A percentile compares a stretch with the other conserved stretches of the same genome.
Evolutionary conservation across 345 rosid genomes (phyloP).

Genomic region (Pugionium cornutum): DNA sequence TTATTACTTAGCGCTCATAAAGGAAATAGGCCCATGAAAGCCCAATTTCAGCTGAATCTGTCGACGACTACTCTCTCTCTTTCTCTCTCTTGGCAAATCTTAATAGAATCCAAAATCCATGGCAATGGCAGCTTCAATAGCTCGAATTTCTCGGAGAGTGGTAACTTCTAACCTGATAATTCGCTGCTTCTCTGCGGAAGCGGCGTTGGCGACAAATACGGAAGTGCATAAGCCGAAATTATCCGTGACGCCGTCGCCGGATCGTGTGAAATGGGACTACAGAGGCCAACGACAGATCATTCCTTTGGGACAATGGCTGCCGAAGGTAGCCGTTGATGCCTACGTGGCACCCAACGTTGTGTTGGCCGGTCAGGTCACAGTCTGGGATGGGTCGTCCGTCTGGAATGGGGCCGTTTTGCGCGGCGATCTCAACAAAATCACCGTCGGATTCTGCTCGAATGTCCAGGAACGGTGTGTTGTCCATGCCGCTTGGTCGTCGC

Average conservation of each 20-base stretch:
- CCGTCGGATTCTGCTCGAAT: constrained; percentile 86
- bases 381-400: constrained; percentile 83
- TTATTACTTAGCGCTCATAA: background rate
- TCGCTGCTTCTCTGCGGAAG: constrained; percentile 43
- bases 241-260: constrained; percentile 62
- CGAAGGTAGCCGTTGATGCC: constrained; percentile 93
- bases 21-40: background rate
- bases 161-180: constrained; percentile 29
- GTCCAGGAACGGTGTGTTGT: constrained; percentile 92
- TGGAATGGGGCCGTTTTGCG: constrained; percentile 93
- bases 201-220: constrained; percentile 50
- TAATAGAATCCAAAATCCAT: constrained; percentile 17
- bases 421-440: constrained; percentile 96
- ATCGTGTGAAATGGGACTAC: constrained; percentile 95
- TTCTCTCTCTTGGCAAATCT: constrained; percentile 22
- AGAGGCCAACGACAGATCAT: constrained; percentile 91
- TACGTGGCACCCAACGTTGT: constrained; percentile 93
- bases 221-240: constrained; percentile 45
- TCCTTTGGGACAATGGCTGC: constrained; percentile 93
- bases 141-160: constrained; percentile 55
- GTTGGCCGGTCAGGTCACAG: constrained; percentile 87
- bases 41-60: constrained; percentile 22
- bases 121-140: constrained; percentile 60
- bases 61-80: constrained; percentile 22
- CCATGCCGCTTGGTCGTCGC: constrained; percentile 97